Percentiles rank a stretch among this genome's conserved stretches.
Conservation (phyloP, 306 rosid genomes). For the Vigna unguiculata region DNA sequence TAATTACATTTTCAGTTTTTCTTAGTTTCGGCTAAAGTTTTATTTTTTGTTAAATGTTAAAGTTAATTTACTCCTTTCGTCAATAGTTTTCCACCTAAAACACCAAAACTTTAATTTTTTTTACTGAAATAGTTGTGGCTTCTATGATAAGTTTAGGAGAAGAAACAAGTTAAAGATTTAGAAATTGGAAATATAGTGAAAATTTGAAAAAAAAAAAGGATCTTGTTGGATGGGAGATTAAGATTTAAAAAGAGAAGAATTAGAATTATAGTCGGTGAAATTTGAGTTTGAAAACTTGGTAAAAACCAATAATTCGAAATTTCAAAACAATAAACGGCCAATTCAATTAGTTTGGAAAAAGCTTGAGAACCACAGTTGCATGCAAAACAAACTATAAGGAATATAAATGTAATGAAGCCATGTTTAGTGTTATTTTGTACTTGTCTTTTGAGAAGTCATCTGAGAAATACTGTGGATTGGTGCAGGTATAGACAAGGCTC, state of each 20-base stretch:
- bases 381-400: neutral
- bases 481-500: slow-evolving; percentile 47
- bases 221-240: too few species aligned
- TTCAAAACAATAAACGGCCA: neutral
- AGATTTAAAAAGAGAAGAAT: neutral
- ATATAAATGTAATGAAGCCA: neutral
- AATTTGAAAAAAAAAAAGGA: neutral
- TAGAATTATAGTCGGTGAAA: neutral
- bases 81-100: neutral
- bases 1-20: neutral
- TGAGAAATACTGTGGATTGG: slow-evolving; percentile 29
- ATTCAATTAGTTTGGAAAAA: too few species aligned
- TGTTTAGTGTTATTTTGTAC: neutral
- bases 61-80: neutral
- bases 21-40: neutral
- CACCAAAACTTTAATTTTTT: neutral
- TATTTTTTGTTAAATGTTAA: neutral
- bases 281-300: neutral
- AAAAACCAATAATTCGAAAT: neutral
- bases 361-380: neutral
- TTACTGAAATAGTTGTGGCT: neutral
- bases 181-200: neutral
- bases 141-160: too few species aligned
- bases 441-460: slow-evolving; percentile 5
- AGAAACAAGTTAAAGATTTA: too few species aligned